phyloP scores from a whole-genome alignment of 2,329 filamentous ascomycete genomes.

The Endoconidiophora polonica region DNA sequence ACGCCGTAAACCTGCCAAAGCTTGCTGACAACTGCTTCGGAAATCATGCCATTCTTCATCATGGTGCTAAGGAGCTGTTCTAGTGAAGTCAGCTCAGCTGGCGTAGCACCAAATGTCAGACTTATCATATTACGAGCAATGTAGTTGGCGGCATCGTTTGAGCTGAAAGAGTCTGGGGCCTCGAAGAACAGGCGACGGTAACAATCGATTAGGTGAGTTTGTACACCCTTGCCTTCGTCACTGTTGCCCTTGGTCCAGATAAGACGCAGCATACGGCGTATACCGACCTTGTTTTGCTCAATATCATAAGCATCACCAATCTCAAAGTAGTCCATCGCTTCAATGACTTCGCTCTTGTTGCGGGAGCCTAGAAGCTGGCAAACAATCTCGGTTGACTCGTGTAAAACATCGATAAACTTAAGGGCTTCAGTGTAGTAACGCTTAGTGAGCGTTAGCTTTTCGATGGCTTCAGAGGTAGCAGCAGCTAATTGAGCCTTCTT shows the following conservation, averaged over 20 bases:
- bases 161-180: conserved; percentile 71
- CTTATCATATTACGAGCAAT: conserved; percentile 98
- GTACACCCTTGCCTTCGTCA: conserved; percentile 95
- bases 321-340: conserved; percentile 97
- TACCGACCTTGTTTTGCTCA: conserved; percentile 80
- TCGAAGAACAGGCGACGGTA: conserved; percentile 95
- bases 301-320: conserved; percentile 92
- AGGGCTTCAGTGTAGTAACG: conserved; percentile 89
- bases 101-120: conserved; percentile 86
- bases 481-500: conserved; percentile 74
- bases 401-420: conserved; percentile 81
- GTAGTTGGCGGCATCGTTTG: conserved; percentile 86
- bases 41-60: conserved; percentile 85
- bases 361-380: conserved; percentile 80
- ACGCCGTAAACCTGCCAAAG: conserved; percentile 96
- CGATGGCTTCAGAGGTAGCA: conserved; percentile 73
- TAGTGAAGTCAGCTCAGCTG: conserved; percentile 84
- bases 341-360: conserved; percentile 97
- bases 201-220: conserved; percentile 89
- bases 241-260: conserved; percentile 99
- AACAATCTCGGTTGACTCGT: conserved; percentile 63
- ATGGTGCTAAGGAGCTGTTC: conserved; percentile 92
- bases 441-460: conserved; percentile 71
- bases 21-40: conserved; percentile 74
- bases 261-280: conserved; percentile 83